phyloP scores from a whole-genome alignment of 768 basidiomycete genomes.

The Trametes gibbosa region DNA sequence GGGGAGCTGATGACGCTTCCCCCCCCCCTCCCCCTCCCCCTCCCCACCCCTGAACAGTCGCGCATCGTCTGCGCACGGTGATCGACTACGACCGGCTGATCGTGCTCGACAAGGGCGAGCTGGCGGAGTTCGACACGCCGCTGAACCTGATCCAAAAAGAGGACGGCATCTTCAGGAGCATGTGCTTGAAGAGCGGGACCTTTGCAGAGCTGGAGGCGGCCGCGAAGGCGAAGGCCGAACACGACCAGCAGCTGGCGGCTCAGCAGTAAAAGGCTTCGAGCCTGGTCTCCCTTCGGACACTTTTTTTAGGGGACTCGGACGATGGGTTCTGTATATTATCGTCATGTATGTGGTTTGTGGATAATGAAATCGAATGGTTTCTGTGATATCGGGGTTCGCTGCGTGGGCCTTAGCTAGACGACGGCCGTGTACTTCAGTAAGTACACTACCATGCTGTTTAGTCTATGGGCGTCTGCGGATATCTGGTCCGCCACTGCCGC shows the following conservation, averaged over 20 bases:
- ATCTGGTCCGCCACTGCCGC: background rate
- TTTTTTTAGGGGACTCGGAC: too few species aligned
- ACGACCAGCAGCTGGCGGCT: slow-evolving; percentile 2
- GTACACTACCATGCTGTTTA: too few species aligned
- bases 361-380: too few species aligned
- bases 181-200: slow-evolving; percentile 63
- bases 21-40: too few species aligned
- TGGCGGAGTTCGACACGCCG: slow-evolving; percentile 52
- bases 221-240: slow-evolving; percentile 43
- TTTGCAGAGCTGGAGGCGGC: slow-evolving; percentile 57
- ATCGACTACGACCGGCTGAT: slow-evolving; percentile 81
- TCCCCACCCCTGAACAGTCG: slow-evolving; percentile 52
- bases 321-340: too few species aligned
- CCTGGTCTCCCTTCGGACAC: too few species aligned
- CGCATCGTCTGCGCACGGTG: slow-evolving; percentile 72
- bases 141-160: slow-evolving; percentile 45
- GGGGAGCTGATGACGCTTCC: background rate
- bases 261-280: background rate
- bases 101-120: slow-evolving; percentile 68
- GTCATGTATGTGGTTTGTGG: too few species aligned
- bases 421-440: too few species aligned
- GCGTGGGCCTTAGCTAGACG: too few species aligned
- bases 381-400: too few species aligned
- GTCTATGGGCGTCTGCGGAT: background rate
- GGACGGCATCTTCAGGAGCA: slow-evolving; percentile 47